Evolutionary conservation across 2,329 filamentous ascomycete species (phyloP).

Genomic region (Tolypocladium tropicale): DNA sequence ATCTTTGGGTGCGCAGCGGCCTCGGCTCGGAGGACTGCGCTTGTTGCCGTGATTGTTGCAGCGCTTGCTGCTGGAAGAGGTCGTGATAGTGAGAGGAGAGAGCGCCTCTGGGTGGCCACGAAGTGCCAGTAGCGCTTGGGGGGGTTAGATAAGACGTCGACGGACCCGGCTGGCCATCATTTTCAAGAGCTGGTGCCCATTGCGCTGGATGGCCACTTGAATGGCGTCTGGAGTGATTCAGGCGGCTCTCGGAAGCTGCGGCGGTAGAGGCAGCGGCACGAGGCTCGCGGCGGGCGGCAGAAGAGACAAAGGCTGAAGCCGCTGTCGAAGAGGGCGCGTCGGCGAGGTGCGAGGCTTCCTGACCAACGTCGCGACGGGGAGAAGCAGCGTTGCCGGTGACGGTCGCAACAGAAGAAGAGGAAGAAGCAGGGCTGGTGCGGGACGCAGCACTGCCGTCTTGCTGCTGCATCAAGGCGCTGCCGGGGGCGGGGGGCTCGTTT

Average conservation of each 20-base stretch:
- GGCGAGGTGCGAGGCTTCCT: neutral
- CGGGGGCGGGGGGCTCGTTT: conserved; percentile 5
- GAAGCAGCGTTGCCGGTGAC: conserved; percentile 1
- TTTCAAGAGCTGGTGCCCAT: conserved; percentile 9
- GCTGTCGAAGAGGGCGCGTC: neutral
- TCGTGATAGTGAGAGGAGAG: conserved; percentile 1
- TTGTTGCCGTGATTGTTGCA: neutral
- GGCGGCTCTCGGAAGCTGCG: neutral
- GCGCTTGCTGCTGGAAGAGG: neutral
- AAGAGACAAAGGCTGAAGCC: conserved; percentile 1
- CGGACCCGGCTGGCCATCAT: conserved; percentile 6
- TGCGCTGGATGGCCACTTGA: conserved; percentile 1
- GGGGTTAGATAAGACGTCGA: neutral
- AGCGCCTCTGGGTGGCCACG: neutral
- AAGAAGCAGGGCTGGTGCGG: conserved; percentile 6
- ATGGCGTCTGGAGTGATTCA: conserved; percentile 5
- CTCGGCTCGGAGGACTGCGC: conserved; percentile 1
- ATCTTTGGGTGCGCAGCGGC: conserved; percentile 7
- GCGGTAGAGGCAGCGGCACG: neutral
- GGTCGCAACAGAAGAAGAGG: conserved; percentile 2
- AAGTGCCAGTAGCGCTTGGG: neutral
- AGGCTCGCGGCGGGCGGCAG: neutral
- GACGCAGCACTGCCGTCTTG: conserved; percentile 5
- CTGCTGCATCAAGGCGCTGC: conserved; percentile 23
- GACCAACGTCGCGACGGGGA: neutral